Evolutionary conservation across 352 stramenopile species (phyloP), one percentile per base, ranked within the genome.

Genomic region (Pythium grandisporangium): DNA sequence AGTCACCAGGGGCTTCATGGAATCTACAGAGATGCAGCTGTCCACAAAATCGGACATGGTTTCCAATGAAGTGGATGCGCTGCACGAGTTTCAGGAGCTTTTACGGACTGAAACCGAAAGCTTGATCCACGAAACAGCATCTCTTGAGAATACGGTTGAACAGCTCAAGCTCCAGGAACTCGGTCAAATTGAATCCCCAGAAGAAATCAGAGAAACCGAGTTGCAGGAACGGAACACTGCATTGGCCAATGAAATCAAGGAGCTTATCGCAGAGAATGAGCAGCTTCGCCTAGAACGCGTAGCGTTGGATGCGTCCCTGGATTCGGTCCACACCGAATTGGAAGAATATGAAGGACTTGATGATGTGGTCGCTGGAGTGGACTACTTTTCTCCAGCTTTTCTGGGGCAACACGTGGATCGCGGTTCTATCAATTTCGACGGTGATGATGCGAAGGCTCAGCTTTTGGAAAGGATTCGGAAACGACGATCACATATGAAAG

Each of bases 201-300:
- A 91, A 45, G 68, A 84, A 14, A 32, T 60, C 26, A 72, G 74
- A 27, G 76, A 72, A 3, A 58, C 61, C 25, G 70, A 85, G 30
- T 33, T 91, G 23, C 63, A 51, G 19, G 58, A 63, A 21, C 60
- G 68, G 32, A 80, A 78, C 32, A 57, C 40, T 1, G 65, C 66
- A 5, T 58, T 91, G 1, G 73, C 83, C 41, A 78, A 85, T 17
- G 75, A 91, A 41, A 79, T 91, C 8, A 63, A 44, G 1, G 74
- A 87, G 5, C 64, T 86, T 33, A 75, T 85, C 21, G 58, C 64
- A 5, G 75, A 88, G 42, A 89, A 91, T 25, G 72, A 85, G 32
- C 52, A 72, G 23, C 48, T 91, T 14, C 70, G 73, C 8, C 42
- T 68, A 36, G 51, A 65, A 32, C 61, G 72, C 6, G 42, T 58